phyloP scores from a whole-genome alignment of 441 rosid genomes.

The Biscutella laevigata region DNA sequence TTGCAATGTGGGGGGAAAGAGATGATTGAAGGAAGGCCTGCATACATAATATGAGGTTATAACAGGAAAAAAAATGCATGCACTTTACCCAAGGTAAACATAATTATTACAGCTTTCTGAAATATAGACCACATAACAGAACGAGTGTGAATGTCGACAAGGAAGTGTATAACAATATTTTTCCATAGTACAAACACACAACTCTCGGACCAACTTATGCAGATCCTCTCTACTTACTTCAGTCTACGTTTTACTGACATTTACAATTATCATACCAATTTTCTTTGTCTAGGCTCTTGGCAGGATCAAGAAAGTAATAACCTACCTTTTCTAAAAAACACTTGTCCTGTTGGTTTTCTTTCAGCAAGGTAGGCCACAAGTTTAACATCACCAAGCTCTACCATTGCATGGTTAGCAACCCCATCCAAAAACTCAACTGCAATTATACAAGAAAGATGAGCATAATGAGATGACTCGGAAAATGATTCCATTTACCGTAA shows the following conservation, averaged over 20 bases:
- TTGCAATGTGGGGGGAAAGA: conserved; percentile 75
- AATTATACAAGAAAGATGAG: conserved; percentile 8
- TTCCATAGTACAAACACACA: not conserved
- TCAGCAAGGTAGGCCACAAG: conserved; percentile 76
- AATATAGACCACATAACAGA: conserved; percentile 1
- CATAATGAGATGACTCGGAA: not conserved
- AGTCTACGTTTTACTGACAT: not conserved
- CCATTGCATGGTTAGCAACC: conserved; percentile 64
- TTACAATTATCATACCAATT: not conserved
- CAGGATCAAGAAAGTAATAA: conserved; percentile 10
- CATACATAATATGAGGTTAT: conserved; percentile 27
- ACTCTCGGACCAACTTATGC: not conserved
- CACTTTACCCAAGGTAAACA: not conserved
- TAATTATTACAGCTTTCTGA: not conserved
- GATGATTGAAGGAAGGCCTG: conserved; percentile 81
- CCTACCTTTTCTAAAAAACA: conserved; percentile 70
- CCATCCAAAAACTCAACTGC: conserved; percentile 73
- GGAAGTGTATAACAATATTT: not conserved
- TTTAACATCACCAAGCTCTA: conserved; percentile 68
- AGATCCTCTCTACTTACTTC: conserved; percentile 4
- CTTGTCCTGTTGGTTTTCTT: conserved; percentile 68
- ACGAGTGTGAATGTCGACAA: not conserved
- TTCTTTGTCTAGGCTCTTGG: conserved; percentile 1
- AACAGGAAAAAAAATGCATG: conserved; percentile 11
- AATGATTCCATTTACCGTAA: conserved; percentile 9